Percentiles rank a stretch among this genome's conserved stretches.
These are phyloP conservation scores for Termitomyces heimii DNA, from an alignment of 768 basidiomycete genomes.

Conservation along the genomic window DNA sequence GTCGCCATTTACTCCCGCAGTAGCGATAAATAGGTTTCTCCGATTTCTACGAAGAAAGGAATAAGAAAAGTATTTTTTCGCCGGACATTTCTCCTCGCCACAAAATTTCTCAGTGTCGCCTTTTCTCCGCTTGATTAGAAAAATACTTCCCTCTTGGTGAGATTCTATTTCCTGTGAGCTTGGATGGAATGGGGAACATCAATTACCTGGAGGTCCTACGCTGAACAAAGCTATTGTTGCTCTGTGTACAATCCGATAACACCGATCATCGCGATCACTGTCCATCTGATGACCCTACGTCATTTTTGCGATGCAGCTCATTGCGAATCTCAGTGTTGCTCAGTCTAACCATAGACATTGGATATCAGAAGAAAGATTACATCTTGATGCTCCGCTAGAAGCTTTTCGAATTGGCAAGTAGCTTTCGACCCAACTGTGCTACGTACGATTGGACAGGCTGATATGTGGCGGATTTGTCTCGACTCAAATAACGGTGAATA, in stretches of 20 bases:
- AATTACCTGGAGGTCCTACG: constrained; percentile 8
- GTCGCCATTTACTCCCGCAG: constrained; percentile 1
- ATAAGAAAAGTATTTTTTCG: neutral
- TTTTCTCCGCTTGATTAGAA: neutral
- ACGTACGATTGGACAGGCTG: constrained; percentile 1
- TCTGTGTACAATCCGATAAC: constrained; percentile 7
- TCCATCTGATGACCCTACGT: constrained; percentile 13
- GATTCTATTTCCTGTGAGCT: neutral
- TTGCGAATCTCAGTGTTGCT: constrained; percentile 4
- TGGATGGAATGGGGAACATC: too few relatives aligned
- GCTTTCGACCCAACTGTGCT: neutral
- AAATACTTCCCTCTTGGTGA: neutral
- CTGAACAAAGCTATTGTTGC: neutral
- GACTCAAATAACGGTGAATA: constrained; percentile 8
- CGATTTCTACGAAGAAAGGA: neutral
- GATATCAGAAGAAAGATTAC: neutral
- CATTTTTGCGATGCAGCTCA: constrained; percentile 11
- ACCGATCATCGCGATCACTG: constrained; percentile 11
- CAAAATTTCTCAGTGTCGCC: neutral
- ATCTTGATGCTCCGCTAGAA: neutral
- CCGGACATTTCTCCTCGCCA: too few relatives aligned
- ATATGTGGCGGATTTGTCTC: neutral
- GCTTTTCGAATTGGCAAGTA: neutral
- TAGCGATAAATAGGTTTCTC: neutral
- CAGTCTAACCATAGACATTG: neutral